These are phyloP conservation scores for Corymbia maculata DNA, from an alignment of 345 rosid genomes.

Conservation along the genomic window DNA sequence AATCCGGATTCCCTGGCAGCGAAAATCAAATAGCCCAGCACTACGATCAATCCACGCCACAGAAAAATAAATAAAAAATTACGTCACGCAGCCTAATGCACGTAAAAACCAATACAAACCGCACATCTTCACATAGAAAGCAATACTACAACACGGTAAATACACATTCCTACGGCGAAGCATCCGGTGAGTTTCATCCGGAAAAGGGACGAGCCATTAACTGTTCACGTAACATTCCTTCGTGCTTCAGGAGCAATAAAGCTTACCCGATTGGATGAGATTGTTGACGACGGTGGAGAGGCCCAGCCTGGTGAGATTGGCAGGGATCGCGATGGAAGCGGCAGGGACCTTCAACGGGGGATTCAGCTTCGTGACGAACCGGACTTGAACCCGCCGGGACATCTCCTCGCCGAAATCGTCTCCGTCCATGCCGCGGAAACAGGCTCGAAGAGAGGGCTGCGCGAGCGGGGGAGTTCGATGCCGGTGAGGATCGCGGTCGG, in stretches of 20 bases:
- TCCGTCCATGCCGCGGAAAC: neutral
- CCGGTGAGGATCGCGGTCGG: neutral
- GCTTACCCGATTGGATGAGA: conserved; percentile 41
- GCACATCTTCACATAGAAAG: neutral
- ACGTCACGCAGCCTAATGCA: neutral
- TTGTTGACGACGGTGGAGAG: conserved; percentile 77
- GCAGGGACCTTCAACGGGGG: conserved; percentile 45
- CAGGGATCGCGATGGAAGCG: conserved; percentile 64
- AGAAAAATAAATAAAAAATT: neutral
- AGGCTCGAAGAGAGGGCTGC: neutral
- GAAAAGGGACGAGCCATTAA: neutral
- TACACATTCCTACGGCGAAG: neutral
- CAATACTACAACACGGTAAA: rapidly evolving
- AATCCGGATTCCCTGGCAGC: conserved; percentile 52
- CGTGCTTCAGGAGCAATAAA: neutral
- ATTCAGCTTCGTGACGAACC: conserved; percentile 75
- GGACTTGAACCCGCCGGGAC: conserved; percentile 58
- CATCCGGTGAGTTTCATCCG: neutral
- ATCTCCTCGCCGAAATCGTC: conserved; percentile 14
- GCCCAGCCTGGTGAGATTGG: conserved; percentile 73
- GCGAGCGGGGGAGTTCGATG: neutral
- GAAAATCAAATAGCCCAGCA: neutral
- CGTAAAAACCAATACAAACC: neutral
- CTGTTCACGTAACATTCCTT: neutral
- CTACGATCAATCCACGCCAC: neutral